Evolutionary conservation across 495 filamentous ascomycete species (phyloP), one percentile per base, ranked within the genome.

Genomic region (Mytilinidion resinicola): DNA sequence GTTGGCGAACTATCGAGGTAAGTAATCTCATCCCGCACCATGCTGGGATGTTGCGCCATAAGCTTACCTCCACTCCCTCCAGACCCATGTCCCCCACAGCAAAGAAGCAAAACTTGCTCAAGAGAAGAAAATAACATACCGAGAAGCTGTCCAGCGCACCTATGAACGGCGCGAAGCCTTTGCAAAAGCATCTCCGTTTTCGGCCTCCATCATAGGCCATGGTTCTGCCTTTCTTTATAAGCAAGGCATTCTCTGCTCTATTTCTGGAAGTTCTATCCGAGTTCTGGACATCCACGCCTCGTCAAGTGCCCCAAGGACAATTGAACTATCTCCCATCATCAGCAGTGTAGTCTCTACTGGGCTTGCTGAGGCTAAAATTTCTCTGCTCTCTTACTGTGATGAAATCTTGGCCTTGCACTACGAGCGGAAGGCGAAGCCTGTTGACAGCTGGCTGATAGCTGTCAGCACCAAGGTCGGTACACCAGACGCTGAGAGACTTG

Each of bases 181-280:
- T 35, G 77, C 84, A 4, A 81, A 75, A 1, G 83, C 84, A 25
- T 67, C 74, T 5, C 88, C 88, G 0, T 89, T 82, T 60, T 77
- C 81, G 0, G 78, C 81, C 9, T 77, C 77, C 0, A 73, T 84
- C 1, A 64, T 90, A 11, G 85, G 78, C 11, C 74, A 83, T 51
- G 84, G 79, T 5, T 75, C 81, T 21, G 74, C 77, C 9, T 90
- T 85, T 72, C 65, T 84, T 7, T 89, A 86, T 67, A 69, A 75
- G 25, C 75, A 83, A 25, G 87, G 88, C 15, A 70, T 80, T 3
- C 72, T 90, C 8, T 85, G 81, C 56, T 87, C 89, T 62, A 75
- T 80, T 9, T 66, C 75, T 21, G 74, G 76, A 10, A 72, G 79
- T 25, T 76, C 72, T 67, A 74, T 91, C 38, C 84, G 86, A n/a